These are phyloP conservation scores for Selaginella tamariscina DNA, from an alignment of 75 land plant species.

Conservation along the genomic window DNA sequence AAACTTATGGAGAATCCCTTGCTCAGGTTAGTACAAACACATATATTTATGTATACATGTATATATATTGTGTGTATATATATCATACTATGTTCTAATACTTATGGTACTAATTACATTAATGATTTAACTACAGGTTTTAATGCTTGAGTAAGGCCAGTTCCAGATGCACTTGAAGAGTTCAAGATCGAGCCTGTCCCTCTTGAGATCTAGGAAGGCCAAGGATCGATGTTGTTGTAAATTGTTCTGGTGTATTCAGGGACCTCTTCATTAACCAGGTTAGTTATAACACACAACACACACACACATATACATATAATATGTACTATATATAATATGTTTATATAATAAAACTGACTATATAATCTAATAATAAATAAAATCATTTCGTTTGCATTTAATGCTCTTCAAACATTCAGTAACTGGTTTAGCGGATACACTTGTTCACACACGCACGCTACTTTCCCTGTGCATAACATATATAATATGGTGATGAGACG, in stretches of 20 bases:
- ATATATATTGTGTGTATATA: neutral
- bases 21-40: slow-evolving; percentile 33
- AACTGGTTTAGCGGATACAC: no score
- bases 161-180: slow-evolving; percentile 92
- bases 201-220: slow-evolving; percentile 94
- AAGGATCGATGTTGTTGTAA: slow-evolving; percentile 94
- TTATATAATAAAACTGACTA: no score
- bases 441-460: no score
- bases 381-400: no score
- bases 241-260: slow-evolving; percentile 98
- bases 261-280: slow-evolving; percentile 99
- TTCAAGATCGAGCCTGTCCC: slow-evolving; percentile 78
- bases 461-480: no score
- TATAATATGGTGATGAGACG: no score
- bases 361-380: no score
- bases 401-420: no score
- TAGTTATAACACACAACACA: no score
- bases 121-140: slow-evolving; percentile 19
- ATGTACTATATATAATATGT: no score
- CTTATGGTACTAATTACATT: neutral
- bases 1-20: slow-evolving; percentile 99
- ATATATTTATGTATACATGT: neutral
- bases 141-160: slow-evolving; percentile 88
- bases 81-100: neutral
- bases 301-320: no score